Evolutionary conservation across 1,139 yeast genomes (phyloP).

Genomic region (Petasospora fabianii): DNA sequence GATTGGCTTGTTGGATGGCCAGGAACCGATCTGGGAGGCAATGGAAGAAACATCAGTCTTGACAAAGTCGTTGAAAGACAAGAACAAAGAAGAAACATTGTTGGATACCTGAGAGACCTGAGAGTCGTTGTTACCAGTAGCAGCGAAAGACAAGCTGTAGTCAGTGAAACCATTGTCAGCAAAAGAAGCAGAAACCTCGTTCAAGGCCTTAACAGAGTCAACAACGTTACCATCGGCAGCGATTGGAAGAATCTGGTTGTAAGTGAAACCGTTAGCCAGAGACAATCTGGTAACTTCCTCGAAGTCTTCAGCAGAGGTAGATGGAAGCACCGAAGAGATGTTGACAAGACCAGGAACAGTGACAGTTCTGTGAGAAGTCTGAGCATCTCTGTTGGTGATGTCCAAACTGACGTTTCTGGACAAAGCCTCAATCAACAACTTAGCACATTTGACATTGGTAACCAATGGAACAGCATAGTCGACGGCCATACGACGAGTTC

Average conservation of each 20-base stretch:
- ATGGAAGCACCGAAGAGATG: constrained; percentile 75
- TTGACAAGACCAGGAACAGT: constrained; percentile 85
- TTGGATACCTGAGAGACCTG: constrained; percentile 61
- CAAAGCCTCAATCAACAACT: constrained; percentile 89
- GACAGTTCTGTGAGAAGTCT: constrained; percentile 82
- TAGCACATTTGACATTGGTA: constrained; percentile 97
- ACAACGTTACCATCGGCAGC: constrained; percentile 60
- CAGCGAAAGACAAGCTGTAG: constrained; percentile 80
- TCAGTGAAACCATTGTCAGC: constrained; percentile 70
- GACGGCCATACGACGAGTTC: constrained; percentile 99
- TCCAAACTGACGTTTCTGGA: constrained; percentile 65
- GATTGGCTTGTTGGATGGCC: constrained; percentile 86
- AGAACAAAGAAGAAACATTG: constrained; percentile 72
- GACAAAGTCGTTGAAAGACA: constrained; percentile 75
- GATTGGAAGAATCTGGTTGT: constrained; percentile 76
- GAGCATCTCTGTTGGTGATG: constrained; percentile 79
- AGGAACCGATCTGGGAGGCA: constrained; percentile 72
- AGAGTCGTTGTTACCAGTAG: constrained; percentile 63
- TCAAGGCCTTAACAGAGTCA: constrained; percentile 61
- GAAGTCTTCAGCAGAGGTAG: constrained; percentile 52
- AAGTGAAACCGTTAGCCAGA: constrained; percentile 85
- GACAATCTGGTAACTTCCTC: constrained; percentile 68
- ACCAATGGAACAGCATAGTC: constrained; percentile 97
- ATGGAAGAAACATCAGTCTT: constrained; percentile 68
- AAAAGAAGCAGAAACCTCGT: constrained; percentile 57